phyloP scores from a whole-genome alignment of 2,329 filamentous ascomycete species.

The Camillea tinctor region DNA sequence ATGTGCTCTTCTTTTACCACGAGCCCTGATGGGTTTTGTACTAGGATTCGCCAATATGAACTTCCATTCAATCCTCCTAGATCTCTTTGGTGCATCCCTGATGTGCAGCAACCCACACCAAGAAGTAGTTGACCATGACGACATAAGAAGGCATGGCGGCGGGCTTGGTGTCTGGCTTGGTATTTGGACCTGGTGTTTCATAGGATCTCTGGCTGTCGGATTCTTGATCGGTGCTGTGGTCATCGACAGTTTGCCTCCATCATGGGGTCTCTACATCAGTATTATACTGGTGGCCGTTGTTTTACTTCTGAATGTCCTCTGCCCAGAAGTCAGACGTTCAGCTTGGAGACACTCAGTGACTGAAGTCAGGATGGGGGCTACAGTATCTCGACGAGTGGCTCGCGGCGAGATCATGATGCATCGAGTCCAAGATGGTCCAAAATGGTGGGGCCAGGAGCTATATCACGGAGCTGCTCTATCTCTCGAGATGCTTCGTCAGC shows the following conservation, averaged over 20 bases:
- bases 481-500: constrained; percentile 69
- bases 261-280: constrained; percentile 75
- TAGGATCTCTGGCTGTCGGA: constrained; percentile 68
- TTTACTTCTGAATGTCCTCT: constrained; percentile 67
- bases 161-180: constrained; percentile 80
- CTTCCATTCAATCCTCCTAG: constrained; percentile 67
- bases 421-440: constrained; percentile 67
- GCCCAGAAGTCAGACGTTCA: constrained; percentile 70
- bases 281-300: constrained; percentile 65
- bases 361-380: constrained; percentile 56
- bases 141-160: constrained; percentile 71
- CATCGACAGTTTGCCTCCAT: constrained; percentile 62
- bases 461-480: constrained; percentile 67
- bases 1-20: constrained; percentile 59
- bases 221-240: constrained; percentile 70
- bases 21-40: constrained; percentile 64
- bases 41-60: constrained; percentile 79
- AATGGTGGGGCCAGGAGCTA: constrained; percentile 76
- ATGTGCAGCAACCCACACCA: constrained; percentile 72
- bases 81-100: constrained; percentile 74
- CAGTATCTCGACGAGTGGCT: constrained; percentile 58
- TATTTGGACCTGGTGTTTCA: constrained; percentile 75
- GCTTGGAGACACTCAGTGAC: constrained; percentile 66
- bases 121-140: constrained; percentile 64
- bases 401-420: constrained; percentile 77